These are phyloP conservation scores for Coemansia asiatica DNA, from an alignment of 192 early-diverging fungal genomes.

Conservation along the genomic window DNA sequence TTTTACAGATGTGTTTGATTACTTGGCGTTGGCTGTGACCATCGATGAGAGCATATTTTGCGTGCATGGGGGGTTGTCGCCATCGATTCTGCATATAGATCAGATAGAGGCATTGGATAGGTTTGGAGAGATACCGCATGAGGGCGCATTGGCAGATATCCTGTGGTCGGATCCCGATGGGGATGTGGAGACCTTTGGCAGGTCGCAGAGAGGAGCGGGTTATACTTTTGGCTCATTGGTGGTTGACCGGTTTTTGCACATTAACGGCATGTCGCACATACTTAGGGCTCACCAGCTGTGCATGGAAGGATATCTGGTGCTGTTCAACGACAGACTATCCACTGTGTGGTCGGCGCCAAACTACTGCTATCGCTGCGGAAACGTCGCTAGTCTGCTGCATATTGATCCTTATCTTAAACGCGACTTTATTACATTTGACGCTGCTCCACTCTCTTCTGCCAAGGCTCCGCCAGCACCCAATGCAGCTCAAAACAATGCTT, in stretches of 20 bases:
- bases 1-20: constrained; percentile 95
- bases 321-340: constrained; percentile 82
- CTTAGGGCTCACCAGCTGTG: constrained; percentile 97
- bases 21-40: constrained; percentile 80
- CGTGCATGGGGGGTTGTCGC: constrained; percentile 83
- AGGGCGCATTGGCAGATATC: constrained; percentile 46
- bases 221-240: constrained; percentile 96
- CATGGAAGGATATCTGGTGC: constrained; percentile 85
- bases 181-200: constrained; percentile 24
- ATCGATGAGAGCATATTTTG: constrained; percentile 91
- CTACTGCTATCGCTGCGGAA: constrained; percentile 98
- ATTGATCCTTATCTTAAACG: constrained; percentile 58
- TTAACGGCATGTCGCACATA: constrained; percentile 87
- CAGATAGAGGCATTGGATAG: constrained; percentile 37
- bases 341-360: constrained; percentile 97
- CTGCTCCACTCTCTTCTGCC: constrained; percentile 19
- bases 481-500: constrained; percentile 30
- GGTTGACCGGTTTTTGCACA: constrained; percentile 93
- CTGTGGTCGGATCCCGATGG: constrained; percentile 51
- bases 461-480: neutral
- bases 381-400: constrained; percentile 90
- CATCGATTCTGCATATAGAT: constrained; percentile 34
- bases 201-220: constrained; percentile 78
- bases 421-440: constrained; percentile 48
- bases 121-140: constrained; percentile 50